Base-by-base conservation (phyloP, 2,329 filamentous ascomycete species). In the Phymatotrichopsis omnivora region DNA sequence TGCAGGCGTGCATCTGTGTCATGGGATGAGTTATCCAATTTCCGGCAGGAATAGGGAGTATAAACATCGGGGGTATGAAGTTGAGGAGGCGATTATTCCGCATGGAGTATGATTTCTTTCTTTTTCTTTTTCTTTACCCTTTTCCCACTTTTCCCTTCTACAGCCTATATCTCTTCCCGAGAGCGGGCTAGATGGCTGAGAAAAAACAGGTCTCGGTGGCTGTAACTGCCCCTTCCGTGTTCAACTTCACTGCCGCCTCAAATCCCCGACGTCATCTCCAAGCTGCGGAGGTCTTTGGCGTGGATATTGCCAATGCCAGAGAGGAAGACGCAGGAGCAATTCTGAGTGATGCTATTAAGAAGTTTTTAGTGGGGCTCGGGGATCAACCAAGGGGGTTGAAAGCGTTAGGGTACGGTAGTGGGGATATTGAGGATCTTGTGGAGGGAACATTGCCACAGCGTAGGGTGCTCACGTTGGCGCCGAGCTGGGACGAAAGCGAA, bases 21-120 rank as follows among this genome's bases (percentile, higher is more conserved):
- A 85, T 61, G 80, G 89, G 62, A 96, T 98, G 89, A 93, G 84
- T 19, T 98, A 98, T 61, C 91, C 91, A 14, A 94, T 98, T 60
- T 93, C 85, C 0, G 85, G 86, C 23, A 87, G 95, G 62, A 98
- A 98, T 62, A 56, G 56, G 0, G 80, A 82, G 4, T 96, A 96
- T 67, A 79, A 78, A 58, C 91, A 98, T 62, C 64, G 73, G 0
- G 91, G 91, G n/a, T 98, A 98, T 64, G 69, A 80, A 2, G 78
- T 93, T 6, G 65, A 75, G 20, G 63, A 72, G 23, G 77, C 83
- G 7, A 82, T 98, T 58, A 96, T 98, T 60, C 91, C 91, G 0
- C 91, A 98, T 63, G 91, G 91, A 42, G 49, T 53, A 53, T 25
- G 44, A 28, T 14, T 14, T n/a, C 11, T 5, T 3, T 10, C 16